These are phyloP conservation scores for Lagenaria siceraria DNA, from an alignment of 306 rosid species.

Conservation along the genomic window DNA sequence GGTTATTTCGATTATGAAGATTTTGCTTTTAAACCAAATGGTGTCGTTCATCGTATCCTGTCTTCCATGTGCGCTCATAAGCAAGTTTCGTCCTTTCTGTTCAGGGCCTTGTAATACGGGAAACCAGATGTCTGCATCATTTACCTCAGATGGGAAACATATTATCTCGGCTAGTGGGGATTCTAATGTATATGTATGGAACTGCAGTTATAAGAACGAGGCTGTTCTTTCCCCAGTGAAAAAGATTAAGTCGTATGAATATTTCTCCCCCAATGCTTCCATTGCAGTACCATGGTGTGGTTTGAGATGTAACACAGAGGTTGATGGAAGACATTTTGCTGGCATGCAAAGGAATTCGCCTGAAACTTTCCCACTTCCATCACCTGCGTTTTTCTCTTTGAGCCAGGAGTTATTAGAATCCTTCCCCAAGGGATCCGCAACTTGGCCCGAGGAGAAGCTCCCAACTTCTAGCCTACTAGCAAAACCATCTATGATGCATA, in stretches of 20 bases:
- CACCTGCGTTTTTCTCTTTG: conserved; percentile 49
- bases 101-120: conserved; percentile 48
- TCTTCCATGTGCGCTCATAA: neutral
- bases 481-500: conserved; percentile 33
- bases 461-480: conserved; percentile 41
- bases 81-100: conserved; percentile 14
- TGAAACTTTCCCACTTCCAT: conserved; percentile 21
- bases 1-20: neutral
- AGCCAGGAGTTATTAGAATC: conserved; percentile 62
- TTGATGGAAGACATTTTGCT: conserved; percentile 21
- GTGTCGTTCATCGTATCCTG: neutral
- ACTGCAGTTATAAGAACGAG: conserved; percentile 33
- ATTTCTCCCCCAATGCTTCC: conserved; percentile 56
- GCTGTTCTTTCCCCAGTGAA: conserved; percentile 32
- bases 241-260: conserved; percentile 51
- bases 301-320: conserved; percentile 22
- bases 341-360: conserved; percentile 22
- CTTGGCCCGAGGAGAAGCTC: conserved; percentile 99
- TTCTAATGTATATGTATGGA: conserved; percentile 81
- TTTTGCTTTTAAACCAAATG: conserved; percentile 1
- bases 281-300: conserved; percentile 86
- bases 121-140: conserved; percentile 50
- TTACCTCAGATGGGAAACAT: conserved; percentile 89
- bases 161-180: conserved; percentile 80
- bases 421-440: conserved; percentile 80